Base-by-base conservation (phyloP, 768 basidiomycete genomes). In the Leucocoprinus birnbaumii region DNA sequence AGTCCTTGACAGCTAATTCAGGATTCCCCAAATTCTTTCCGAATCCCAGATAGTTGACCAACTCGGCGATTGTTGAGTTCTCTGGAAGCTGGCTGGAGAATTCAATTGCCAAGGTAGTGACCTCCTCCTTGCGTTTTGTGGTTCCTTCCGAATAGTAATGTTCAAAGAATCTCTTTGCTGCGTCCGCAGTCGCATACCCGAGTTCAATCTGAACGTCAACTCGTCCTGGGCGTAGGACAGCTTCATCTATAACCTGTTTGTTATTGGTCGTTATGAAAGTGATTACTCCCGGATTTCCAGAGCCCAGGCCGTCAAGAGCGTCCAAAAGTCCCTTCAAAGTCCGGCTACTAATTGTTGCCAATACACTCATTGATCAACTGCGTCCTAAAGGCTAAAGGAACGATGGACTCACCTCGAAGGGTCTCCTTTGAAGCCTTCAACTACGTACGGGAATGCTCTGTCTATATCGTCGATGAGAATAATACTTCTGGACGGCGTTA, bases 391-490 rank as follows among this genome's bases (percentile, higher is more conserved):
- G 45, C 10, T 21, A 6, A 34, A n/a, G 16, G 26, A 19, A 19
- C 35, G 24, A 7, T 16, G 21, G 31, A 31, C 31, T 5, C 11
- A 31, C 31, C 31, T 11, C 10, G 22, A 7, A 14, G 18, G 9
- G 26, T 13, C 21, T 40, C 22, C 16, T 19, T 40, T 40, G 40
- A 67, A 1, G 59, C 1, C 83, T 83, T 0, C 10, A 11, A 26
- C 43, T 21, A 19, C 41, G n/a, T 27, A 19, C 13, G 27, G 40
- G 14, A 38, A 50, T 14, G 48, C 22, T 34, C 34, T 52, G 57
- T 89, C 87, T 49, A 89, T 82, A 64, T 89, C 87, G 62, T 89
- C 86, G 77, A 89, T 85, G 18, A 89, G 73, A 14, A 82, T 77
- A 46, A 89, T 79, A 60, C 82, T 84, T 16, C 73, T 68, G 41